Base-by-base conservation (phyloP, 2,329 filamentous ascomycete genomes). In the Mariannaea elegans region DNA sequence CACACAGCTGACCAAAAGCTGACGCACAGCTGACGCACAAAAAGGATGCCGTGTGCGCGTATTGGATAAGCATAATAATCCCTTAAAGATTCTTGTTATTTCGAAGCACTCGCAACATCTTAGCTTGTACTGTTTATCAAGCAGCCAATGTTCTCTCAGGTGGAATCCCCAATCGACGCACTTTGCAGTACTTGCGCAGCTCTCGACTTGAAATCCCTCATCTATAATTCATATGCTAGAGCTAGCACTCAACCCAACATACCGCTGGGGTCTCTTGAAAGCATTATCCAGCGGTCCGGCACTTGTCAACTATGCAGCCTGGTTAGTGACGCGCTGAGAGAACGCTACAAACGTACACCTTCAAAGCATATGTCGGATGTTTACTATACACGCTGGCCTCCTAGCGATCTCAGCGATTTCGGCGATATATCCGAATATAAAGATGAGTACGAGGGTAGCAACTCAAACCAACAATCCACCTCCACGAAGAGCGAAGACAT, bases 251-350 rank as follows among this genome's bases (percentile, higher is more conserved):
- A 8, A 19, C 9, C 48, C 6, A n/a, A 16, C n/a, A 41, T 31
- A 24, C 10, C 34, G 1, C 41, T 64, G 1, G 62, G 62, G 1
- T 51, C 44, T 5, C 49, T 65, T 2, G 23, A 49, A n/a, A 41
- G 42, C 1, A 31, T 64, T 4, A 4, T 62, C 13, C 34, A 39
- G 12, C 62, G 61, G 2, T 38, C 49, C 0, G 4, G 14, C 4
- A 5, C 7, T 3, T 65, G 62, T 19, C 16, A 36, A 7, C 9
- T 65, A 31, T 65, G 62, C 31, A 39, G 4, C 1, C 18, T 62
- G 0, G 36, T 65, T 18, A 13, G 45, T 14, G 61, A 65, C 3
- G 42, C 36, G 0, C 31, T 64, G 1, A 61, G 27, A 8, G 45
- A 61, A 10, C 41, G 57, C 1, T 54, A 64, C 2, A 58, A 38